These are phyloP conservation scores for Malbranchea zuffiana DNA, from an alignment of 2,329 filamentous ascomycete genomes.

Conservation along the genomic window DNA sequence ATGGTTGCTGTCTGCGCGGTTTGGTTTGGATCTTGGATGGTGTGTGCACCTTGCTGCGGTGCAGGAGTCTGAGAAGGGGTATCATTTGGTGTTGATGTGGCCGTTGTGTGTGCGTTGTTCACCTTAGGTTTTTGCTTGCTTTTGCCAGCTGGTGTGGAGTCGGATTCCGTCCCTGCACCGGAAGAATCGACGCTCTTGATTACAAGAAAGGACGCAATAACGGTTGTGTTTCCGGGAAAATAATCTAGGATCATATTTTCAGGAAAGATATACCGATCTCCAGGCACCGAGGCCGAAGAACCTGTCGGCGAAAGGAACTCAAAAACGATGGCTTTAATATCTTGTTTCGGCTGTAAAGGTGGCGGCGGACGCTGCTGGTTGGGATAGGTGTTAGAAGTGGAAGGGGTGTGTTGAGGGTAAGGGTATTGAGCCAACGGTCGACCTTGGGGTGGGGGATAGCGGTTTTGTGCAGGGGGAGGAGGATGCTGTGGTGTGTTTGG, in stretches of 20 bases:
- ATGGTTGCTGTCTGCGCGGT: slow-evolving; percentile 8
- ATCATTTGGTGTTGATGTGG: slow-evolving; percentile 16
- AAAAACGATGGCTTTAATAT: slow-evolving; percentile 39
- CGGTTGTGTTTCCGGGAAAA: slow-evolving; percentile 35
- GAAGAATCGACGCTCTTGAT: slow-evolving; percentile 34
- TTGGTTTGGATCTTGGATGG: slow-evolving; percentile 19
- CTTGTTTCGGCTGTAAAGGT: slow-evolving; percentile 25
- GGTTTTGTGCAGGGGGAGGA: slow-evolving; percentile 19
- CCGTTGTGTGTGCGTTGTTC: slow-evolving; percentile 15
- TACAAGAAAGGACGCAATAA: slow-evolving; percentile 39
- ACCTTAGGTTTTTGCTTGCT: slow-evolving; percentile 32
- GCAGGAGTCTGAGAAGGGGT: slow-evolving; percentile 9
- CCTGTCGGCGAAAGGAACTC: slow-evolving; percentile 38
- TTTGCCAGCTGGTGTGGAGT: slow-evolving; percentile 21
- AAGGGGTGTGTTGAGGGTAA: slow-evolving; percentile 27
- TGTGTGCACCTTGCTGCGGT: slow-evolving; percentile 6
- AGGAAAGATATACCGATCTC: slow-evolving; percentile 41
- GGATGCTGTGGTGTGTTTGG: slow-evolving; percentile 11
- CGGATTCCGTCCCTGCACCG: slow-evolving; percentile 15
- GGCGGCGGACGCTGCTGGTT: slow-evolving; percentile 22
- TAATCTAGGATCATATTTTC: slow-evolving; percentile 40
- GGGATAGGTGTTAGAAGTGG: slow-evolving; percentile 25
- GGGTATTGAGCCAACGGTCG: slow-evolving; percentile 10
- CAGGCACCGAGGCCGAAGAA: slow-evolving; percentile 32
- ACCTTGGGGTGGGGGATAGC: slow-evolving; percentile 11